Percentiles rank a stretch among this genome's conserved stretches.
Conservation (phyloP, 2,329 filamentous ascomycete species). For the Coniochaeta pulveracea region DNA sequence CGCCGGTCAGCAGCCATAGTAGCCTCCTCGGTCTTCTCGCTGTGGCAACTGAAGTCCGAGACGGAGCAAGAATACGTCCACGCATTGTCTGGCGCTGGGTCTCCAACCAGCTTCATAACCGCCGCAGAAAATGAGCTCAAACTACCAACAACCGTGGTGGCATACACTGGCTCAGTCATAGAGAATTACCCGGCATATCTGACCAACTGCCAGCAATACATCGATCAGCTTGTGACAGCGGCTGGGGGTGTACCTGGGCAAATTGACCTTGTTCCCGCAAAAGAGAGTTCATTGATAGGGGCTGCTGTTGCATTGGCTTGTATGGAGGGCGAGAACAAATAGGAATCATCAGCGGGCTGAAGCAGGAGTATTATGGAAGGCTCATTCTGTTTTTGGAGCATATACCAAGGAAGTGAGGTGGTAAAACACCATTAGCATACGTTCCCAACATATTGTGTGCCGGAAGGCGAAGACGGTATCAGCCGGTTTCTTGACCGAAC, state of each 20-base stretch:
- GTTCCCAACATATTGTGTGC: too few relatives aligned
- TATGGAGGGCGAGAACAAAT: constrained; percentile 13
- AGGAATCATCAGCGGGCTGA: neutral
- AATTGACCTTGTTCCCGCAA: constrained; percentile 55
- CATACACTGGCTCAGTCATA: constrained; percentile 70
- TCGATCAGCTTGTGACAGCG: constrained; percentile 46
- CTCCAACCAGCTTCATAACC: constrained; percentile 28
- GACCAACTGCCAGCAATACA: constrained; percentile 46
- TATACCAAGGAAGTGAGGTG: too few relatives aligned
- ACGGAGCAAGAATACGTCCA: constrained; percentile 36
- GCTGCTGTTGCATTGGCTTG: constrained; percentile 60
- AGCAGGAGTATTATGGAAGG: too few relatives aligned
- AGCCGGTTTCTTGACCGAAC: too few relatives aligned
- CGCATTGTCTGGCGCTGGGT: constrained; percentile 1
- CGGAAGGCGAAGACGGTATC: too few relatives aligned
- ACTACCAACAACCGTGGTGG: constrained; percentile 43
- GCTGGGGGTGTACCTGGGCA: constrained; percentile 22
- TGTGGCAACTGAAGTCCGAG: constrained; percentile 43
- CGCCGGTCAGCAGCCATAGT: constrained; percentile 48
- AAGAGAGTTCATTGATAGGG: constrained; percentile 65
- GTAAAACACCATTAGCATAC: too few relatives aligned
- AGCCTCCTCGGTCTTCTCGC: constrained; percentile 44
- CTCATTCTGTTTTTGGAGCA: too few relatives aligned
- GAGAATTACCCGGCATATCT: constrained; percentile 66
- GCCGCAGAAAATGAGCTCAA: constrained; percentile 32